phyloP scores from a whole-genome alignment of 192 early-diverging fungal species.

The Linnemannia zychae region DNA sequence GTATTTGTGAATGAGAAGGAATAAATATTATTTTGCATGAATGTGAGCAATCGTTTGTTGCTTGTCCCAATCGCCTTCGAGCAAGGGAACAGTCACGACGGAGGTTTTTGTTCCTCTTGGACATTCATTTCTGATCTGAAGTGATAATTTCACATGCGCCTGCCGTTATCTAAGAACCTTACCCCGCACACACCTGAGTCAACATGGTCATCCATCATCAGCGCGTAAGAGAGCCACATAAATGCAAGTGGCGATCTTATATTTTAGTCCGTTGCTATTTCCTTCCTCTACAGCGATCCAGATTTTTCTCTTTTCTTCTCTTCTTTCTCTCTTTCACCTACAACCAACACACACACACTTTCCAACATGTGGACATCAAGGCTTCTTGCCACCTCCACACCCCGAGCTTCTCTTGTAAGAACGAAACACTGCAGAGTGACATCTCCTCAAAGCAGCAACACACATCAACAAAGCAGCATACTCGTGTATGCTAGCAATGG shows the following conservation, averaged over 20 bases:
- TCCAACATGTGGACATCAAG: not conserved
- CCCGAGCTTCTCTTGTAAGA: not conserved
- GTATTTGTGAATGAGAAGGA: not conserved
- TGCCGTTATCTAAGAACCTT: not conserved
- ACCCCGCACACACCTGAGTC: not conserved
- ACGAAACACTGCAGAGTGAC: too few relatives aligned
- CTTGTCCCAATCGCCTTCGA: too few relatives aligned
- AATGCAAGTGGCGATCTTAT: not conserved
- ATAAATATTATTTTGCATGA: not conserved
- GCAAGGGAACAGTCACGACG: not conserved
- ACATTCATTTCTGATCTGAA: not conserved
- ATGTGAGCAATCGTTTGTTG: not conserved
- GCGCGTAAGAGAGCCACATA: not conserved
- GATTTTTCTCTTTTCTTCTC: not conserved
- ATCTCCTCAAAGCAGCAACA: too few relatives aligned
- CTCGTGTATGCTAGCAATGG: not conserved
- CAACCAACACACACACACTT: not conserved
- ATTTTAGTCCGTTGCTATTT: not conserved
- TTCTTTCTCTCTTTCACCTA: not conserved
- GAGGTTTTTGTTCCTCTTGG: too few relatives aligned
- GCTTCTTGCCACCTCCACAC: slow-evolving; percentile 6
- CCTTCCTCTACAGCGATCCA: not conserved
- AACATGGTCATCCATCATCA: not conserved
- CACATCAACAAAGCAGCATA: not conserved
- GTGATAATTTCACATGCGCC: not conserved